phyloP scores from a whole-genome alignment of 2,329 filamentous ascomycete species.

The Rasamsonia emersonii region DNA sequence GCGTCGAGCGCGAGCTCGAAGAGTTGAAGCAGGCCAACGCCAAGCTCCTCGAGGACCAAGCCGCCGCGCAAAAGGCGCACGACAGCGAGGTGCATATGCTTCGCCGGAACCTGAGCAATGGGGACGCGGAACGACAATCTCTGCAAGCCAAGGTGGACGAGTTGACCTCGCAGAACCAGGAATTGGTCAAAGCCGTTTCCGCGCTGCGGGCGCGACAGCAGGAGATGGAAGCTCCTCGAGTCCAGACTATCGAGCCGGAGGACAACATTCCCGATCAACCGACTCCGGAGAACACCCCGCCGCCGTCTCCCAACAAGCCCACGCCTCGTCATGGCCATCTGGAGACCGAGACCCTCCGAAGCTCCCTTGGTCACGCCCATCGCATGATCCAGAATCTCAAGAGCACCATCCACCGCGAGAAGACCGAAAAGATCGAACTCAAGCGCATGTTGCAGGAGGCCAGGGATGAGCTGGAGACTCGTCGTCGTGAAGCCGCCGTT shows the following conservation, averaged over 20 bases:
- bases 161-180: conserved; percentile 77
- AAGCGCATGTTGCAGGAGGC: conserved; percentile 93
- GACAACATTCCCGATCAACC: conserved; percentile 58
- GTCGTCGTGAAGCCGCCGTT: conserved; percentile 46
- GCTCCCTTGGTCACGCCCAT: conserved; percentile 87
- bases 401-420: conserved; percentile 91
- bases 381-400: conserved; percentile 94
- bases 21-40: conserved; percentile 74
- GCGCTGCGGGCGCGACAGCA: conserved; percentile 61
- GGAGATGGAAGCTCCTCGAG: conserved; percentile 54
- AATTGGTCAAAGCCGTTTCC: conserved; percentile 69
- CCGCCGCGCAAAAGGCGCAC: conserved; percentile 67
- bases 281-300: conserved; percentile 84
- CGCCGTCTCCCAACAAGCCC: conserved; percentile 79
- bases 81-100: conserved; percentile 81
- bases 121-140: conserved; percentile 67
- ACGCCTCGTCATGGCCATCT: conserved; percentile 84
- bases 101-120: conserved; percentile 68
- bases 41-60: conserved; percentile 73
- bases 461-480: conserved; percentile 76
- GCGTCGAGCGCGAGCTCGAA: conserved; percentile 77
- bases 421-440: conserved; percentile 95
- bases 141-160: conserved; percentile 84
- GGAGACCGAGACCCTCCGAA: conserved; percentile 93
- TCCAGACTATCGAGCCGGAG: conserved; percentile 54